Base-by-base conservation (phyloP, 179 eudicot species). In the Beta lomatogona region DNA sequence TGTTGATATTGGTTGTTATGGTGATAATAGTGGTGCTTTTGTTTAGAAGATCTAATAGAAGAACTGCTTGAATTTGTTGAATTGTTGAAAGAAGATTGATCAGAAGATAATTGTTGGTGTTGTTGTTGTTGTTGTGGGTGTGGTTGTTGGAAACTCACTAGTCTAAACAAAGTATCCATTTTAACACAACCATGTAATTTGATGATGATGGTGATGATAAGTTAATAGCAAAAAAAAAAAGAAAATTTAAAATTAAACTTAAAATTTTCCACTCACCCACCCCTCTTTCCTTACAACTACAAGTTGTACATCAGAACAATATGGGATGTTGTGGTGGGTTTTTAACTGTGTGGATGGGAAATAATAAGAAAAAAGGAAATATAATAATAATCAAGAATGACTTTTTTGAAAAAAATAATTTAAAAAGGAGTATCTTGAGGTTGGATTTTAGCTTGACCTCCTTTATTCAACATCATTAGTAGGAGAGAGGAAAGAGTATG, bases 151-250 rank as follows among this genome's bases (percentile, higher is more conserved):
- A 82, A 80, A 76, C 82, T 84, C 73, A 88, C 87, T 77, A 86
- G 87, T 88, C 88, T 82, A 88, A 86, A 88, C 88, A 88, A 88
- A 31, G 88, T 88, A 84, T 86, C 90, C 90, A 88, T 88, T 88
- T 88, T 81, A 84, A 78, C 77, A 83, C 77, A 77, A 80, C 86
- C 86, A 80, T 80, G 79, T 80, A 72, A 84, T 55, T 7, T 58
- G 44, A 28, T 63, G 48, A 74, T 74, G 52, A 41, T 68, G 9
- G 52, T 6, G 52, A 9, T 73, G 64, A 31, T 53, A 44, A 52
- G 52, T 18, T 15, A 44, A 53, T 53, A 13, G 3, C 41, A 36
- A 2, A 36, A 36, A 8, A 3, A 4, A 16, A 15, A 28, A 68
- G 0, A 36, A 41, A 0, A 25, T 28, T 3, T 12, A 25, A 15